phyloP scores from a whole-genome alignment of 345 rosid species.

The Euclidium syriacum region DNA sequence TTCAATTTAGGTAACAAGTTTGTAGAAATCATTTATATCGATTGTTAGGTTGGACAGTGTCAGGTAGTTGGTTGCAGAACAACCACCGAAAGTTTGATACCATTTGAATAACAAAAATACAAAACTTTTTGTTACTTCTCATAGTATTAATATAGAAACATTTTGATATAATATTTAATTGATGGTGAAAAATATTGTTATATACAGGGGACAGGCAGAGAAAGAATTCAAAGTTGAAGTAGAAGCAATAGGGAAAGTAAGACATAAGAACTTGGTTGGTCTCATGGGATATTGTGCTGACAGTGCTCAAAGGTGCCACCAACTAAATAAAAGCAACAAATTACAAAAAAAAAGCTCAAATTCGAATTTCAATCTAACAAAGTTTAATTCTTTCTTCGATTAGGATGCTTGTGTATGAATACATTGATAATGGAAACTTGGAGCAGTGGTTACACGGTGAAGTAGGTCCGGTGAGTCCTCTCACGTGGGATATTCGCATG shows the following conservation, averaged over 20 bases:
- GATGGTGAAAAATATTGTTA: background rate
- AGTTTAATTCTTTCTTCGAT: background rate
- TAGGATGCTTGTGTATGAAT: conserved; percentile 97
- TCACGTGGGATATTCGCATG: conserved; percentile 90
- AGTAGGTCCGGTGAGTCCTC: conserved; percentile 78
- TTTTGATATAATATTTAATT: background rate
- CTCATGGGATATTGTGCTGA: conserved; percentile 88
- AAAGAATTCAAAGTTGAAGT: conserved; percentile 96
- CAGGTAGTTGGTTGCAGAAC: conserved; percentile 23
- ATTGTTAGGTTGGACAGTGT: conserved; percentile 22
- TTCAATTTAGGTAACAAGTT: conserved; percentile 23
- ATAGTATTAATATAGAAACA: background rate
- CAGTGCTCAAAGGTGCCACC: conserved; percentile 69
- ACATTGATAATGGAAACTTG: conserved; percentile 84
- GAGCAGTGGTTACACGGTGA: conserved; percentile 99
- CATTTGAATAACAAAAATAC: background rate
- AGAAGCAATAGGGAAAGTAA: conserved; percentile 94
- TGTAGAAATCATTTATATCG: conserved; percentile 10
- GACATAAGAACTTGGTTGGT: conserved; percentile 94
- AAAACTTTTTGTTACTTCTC: background rate
- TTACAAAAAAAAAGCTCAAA: background rate
- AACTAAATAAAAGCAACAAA: background rate
- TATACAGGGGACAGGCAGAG: conserved; percentile 89
- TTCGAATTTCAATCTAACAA: background rate
- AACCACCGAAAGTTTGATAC: conserved; percentile 23